Evolutionary conservation across 164 flowering plant genomes (phyloP).

Genomic region (Kingdonia uniflora): DNA sequence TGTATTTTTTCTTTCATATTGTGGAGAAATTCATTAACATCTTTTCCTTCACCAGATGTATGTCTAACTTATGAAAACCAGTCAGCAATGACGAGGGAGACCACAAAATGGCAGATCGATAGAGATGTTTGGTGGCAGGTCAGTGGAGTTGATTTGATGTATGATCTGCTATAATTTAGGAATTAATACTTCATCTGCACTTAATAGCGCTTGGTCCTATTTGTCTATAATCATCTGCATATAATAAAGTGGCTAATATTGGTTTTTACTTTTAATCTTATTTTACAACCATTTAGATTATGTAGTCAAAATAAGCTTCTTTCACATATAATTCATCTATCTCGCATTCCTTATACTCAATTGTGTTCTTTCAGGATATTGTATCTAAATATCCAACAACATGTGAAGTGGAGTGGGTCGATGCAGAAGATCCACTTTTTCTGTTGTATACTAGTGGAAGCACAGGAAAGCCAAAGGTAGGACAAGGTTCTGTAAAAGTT

Average conservation of each 20-base stretch:
- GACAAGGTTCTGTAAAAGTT: neutral
- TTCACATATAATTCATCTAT: too few species aligned
- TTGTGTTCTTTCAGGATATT: conserved; percentile 47
- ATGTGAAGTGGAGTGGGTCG: conserved; percentile 91
- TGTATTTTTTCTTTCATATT: too few species aligned
- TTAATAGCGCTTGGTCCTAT: too few species aligned
- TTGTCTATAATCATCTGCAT: too few species aligned
- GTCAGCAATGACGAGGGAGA: conserved; percentile 64
- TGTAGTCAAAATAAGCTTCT: too few species aligned
- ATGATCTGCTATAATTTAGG: too few species aligned
- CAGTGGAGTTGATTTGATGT: conserved; percentile 11
- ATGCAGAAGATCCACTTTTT: conserved; percentile 95
- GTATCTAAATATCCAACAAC: conserved; percentile 56
- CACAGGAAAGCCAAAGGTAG: conserved; percentile 98
- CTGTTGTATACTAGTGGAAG: conserved; percentile 97
- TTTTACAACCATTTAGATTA: too few species aligned
- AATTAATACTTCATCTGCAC: too few species aligned
- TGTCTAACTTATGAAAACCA: conserved; percentile 78
- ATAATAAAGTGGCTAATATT: too few species aligned
- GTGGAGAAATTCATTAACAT: too few species aligned
- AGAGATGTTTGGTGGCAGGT: conserved; percentile 99
- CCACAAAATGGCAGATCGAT: conserved; percentile 64
- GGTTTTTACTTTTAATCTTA: too few species aligned
- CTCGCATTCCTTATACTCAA: too few species aligned
- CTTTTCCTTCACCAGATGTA: conserved; percentile 30